phyloP scores from a whole-genome alignment of 2,329 filamentous ascomycete species.

The Dothistroma septosporum region DNA sequence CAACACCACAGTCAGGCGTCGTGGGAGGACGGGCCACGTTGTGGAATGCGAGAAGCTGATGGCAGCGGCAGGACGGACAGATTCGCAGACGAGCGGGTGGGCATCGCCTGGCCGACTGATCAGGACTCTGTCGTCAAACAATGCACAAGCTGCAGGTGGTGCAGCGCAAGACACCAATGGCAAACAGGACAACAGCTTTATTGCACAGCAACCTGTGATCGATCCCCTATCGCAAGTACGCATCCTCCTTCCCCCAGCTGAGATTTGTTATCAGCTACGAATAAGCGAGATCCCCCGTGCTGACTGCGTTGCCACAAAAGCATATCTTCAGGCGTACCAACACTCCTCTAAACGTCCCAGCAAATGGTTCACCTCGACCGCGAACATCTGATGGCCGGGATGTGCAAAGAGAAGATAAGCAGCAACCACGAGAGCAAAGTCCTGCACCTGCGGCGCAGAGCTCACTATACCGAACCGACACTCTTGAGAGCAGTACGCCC shows the following conservation, averaged over 20 bases:
- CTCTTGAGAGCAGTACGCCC: slow-evolving; percentile 13
- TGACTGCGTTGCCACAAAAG: slow-evolving; percentile 33
- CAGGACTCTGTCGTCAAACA: slow-evolving; percentile 23
- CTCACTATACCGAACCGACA: slow-evolving; percentile 21
- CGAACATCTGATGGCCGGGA: slow-evolving; percentile 27
- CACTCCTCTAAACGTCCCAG: slow-evolving; percentile 53
- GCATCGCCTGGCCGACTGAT: slow-evolving; percentile 25
- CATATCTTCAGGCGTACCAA: slow-evolving; percentile 63
- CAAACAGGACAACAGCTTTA: slow-evolving; percentile 32
- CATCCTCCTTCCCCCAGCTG: slow-evolving; percentile 14
- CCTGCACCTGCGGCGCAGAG: slow-evolving; percentile 18
- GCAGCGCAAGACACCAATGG: slow-evolving; percentile 27
- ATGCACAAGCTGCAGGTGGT: slow-evolving; percentile 15
- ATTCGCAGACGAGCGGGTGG: slow-evolving; percentile 19
- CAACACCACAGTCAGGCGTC: not conserved
- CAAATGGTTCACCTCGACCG: slow-evolving; percentile 42
- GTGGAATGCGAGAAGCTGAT: slow-evolving; percentile 12
- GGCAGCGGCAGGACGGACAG: slow-evolving; percentile 16
- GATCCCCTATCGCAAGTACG: slow-evolving; percentile 66
- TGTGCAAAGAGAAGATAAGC: slow-evolving; percentile 22
- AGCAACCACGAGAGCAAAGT: slow-evolving; percentile 11
- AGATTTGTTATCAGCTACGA: not conserved
- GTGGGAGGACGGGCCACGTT: slow-evolving; percentile 3
- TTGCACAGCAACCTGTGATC: slow-evolving; percentile 46
- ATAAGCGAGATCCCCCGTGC: slow-evolving; percentile 9